Percentiles rank a stretch among this genome's conserved stretches.
These are phyloP conservation scores for Cruciata laevipes DNA, from an alignment of 257 asterid species.

Conservation along the genomic window DNA sequence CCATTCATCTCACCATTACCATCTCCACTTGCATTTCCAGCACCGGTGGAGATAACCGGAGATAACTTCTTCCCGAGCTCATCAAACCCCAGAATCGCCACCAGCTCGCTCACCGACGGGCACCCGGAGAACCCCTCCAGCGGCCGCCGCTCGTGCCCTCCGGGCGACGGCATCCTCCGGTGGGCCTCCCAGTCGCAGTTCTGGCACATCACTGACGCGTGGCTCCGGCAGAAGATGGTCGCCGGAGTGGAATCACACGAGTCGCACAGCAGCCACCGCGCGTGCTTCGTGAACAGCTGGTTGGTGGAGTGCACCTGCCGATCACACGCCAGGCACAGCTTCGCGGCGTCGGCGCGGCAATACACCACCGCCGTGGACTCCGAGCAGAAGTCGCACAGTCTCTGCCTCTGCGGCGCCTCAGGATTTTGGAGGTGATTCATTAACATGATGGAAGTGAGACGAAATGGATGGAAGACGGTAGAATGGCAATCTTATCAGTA, in stretches of 20 bases:
- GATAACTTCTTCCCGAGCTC: constrained; percentile 49
- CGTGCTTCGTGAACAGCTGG: constrained; percentile 71
- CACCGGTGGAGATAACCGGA: constrained; percentile 15
- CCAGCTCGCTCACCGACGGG: constrained; percentile 54
- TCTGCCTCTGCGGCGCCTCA: constrained; percentile 19
- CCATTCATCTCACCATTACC: constrained; percentile 22
- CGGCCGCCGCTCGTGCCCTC: constrained; percentile 71
- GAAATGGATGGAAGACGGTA: not conserved
- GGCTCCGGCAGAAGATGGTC: constrained; percentile 66
- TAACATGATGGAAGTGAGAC: not conserved
- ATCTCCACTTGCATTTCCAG: not conserved
- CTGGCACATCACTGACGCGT: constrained; percentile 66
- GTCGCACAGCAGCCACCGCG: constrained; percentile 77
- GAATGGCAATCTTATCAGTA: not conserved
- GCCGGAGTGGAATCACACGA: constrained; percentile 61
- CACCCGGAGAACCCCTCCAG: constrained; percentile 76
- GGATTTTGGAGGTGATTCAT: not conserved
- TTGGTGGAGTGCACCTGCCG: constrained; percentile 85
- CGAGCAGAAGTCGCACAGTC: constrained; percentile 76
- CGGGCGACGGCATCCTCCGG: constrained; percentile 14
- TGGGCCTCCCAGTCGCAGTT: constrained; percentile 94
- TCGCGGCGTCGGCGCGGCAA: constrained; percentile 93
- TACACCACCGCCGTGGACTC: constrained; percentile 55
- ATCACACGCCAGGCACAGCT: constrained; percentile 76
- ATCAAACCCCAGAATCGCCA: constrained; percentile 63